These are phyloP conservation scores for Hygrophoropsis aurantiaca DNA, from an alignment of 768 basidiomycete species.

Conservation along the genomic window DNA sequence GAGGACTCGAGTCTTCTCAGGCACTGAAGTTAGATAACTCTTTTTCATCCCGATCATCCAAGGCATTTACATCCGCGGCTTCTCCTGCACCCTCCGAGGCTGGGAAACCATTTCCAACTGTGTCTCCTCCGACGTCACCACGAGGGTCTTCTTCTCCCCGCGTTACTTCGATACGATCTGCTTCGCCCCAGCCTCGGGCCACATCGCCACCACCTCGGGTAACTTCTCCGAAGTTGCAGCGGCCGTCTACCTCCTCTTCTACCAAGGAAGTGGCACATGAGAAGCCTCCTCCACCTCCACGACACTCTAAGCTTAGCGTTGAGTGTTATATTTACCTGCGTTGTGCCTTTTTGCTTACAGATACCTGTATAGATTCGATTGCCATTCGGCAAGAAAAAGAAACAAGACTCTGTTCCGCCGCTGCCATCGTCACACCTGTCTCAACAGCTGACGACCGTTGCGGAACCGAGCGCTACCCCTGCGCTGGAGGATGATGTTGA, in stretches of 20 bases:
- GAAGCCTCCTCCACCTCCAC: slow-evolving; percentile 51
- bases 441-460: slow-evolving; percentile 42
- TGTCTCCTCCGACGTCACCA: slow-evolving; percentile 43
- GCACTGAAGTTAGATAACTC: slow-evolving; percentile 41
- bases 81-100: slow-evolving; percentile 12
- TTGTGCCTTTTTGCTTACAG: slow-evolving; percentile 5
- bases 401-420: slow-evolving; percentile 51
- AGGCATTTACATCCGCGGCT: slow-evolving; percentile 24
- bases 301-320: slow-evolving; percentile 77
- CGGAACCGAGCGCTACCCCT: slow-evolving; percentile 48
- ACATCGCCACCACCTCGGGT: slow-evolving; percentile 52
- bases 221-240: slow-evolving; percentile 52
- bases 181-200: slow-evolving; percentile 43
- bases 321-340: slow-evolving; percentile 31
- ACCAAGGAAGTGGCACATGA: slow-evolving; percentile 50
- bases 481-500: slow-evolving; percentile 71
- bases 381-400: slow-evolving; percentile 78
- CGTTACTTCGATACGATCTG: slow-evolving; percentile 27
- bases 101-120: slow-evolving; percentile 34
- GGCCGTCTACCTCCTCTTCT: slow-evolving; percentile 59
- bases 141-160: slow-evolving; percentile 31
- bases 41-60: slow-evolving; percentile 34
- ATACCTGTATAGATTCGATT: slow-evolving; percentile 58
- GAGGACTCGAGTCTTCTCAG: slow-evolving; percentile 39
- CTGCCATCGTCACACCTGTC: slow-evolving; percentile 31